phyloP scores from a whole-genome alignment of 441 rosid genomes.

The Adansonia gregorii region DNA sequence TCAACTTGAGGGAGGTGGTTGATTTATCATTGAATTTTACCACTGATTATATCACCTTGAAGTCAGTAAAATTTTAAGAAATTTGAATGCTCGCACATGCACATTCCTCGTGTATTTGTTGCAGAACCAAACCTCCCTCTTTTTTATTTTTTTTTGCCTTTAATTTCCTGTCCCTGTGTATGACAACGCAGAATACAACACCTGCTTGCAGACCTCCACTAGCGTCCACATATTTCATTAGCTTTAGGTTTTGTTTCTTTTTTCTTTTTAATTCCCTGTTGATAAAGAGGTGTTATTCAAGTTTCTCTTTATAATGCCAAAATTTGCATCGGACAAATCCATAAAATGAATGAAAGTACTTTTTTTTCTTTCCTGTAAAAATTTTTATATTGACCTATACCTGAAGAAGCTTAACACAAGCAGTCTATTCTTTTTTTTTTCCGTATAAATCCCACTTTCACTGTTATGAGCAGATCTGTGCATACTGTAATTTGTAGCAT shows the following conservation, averaged over 20 bases:
- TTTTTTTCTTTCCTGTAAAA: neutral
- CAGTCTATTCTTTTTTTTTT: neutral
- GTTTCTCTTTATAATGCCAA: neutral
- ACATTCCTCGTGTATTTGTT: neutral
- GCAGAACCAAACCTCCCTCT: neutral
- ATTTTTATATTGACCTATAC: slow-evolving; percentile 3
- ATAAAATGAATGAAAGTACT: neutral
- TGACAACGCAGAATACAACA: neutral
- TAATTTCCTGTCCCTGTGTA: neutral
- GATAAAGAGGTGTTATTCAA: neutral
- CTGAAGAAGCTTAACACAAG: slow-evolving; percentile 10
- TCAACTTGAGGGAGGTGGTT: neutral
- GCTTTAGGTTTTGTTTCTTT: neutral
- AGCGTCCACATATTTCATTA: neutral
- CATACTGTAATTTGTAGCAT: neutral
- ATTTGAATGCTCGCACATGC: neutral
- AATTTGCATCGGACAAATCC: neutral
- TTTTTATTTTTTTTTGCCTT: neutral
- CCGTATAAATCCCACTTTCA: neutral
- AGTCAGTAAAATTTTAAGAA: neutral
- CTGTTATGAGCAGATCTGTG: neutral
- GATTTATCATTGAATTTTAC: neutral
- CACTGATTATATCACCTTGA: neutral
- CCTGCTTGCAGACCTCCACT: neutral
- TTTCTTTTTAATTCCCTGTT: neutral